Evolutionary conservation across 805 yeast genomes (phyloP).

Genomic region (Pichia cabralensis): DNA sequence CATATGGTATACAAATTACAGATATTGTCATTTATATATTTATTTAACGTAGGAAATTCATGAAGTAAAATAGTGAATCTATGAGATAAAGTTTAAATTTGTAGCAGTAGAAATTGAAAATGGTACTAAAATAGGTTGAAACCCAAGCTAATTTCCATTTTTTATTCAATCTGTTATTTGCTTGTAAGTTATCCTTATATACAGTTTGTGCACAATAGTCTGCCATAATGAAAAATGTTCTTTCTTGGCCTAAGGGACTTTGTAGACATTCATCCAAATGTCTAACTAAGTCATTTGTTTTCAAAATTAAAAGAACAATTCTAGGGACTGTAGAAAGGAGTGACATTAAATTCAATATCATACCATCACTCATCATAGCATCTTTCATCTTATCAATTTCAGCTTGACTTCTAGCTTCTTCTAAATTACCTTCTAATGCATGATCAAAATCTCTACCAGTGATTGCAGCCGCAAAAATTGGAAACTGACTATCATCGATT

Average conservation of each 20-base stretch:
- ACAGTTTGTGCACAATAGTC: slow-evolving; percentile 79
- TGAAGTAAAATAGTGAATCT: slow-evolving; percentile 21
- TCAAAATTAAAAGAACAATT: slow-evolving; percentile 73
- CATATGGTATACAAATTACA: too few species aligned
- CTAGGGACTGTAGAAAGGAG: slow-evolving; percentile 74
- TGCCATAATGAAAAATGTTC: slow-evolving; percentile 84
- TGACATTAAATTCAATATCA: slow-evolving; percentile 68
- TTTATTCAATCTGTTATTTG: slow-evolving; percentile 6
- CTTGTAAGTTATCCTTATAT: slow-evolving; percentile 43
- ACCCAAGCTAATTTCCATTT: slow-evolving; percentile 19
- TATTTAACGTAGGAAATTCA: slow-evolving; percentile 5
- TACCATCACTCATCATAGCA: slow-evolving; percentile 49
- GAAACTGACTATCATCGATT: slow-evolving; percentile 66
- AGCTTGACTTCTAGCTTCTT: slow-evolving; percentile 39
- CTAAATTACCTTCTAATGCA: slow-evolving; percentile 57
- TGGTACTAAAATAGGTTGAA: slow-evolving; percentile 20
- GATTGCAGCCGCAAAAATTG: slow-evolving; percentile 82
- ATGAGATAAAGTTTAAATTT: slow-evolving; percentile 24
- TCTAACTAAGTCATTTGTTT: slow-evolving; percentile 90
- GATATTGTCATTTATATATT: too few species aligned
- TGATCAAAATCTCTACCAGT: slow-evolving; percentile 86
- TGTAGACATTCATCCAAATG: slow-evolving; percentile 76
- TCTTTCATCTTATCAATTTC: slow-evolving; percentile 64
- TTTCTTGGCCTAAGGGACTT: slow-evolving; percentile 76
- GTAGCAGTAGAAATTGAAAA: slow-evolving; percentile 26